phyloP scores from a whole-genome alignment of 2,329 filamentous ascomycete genomes.

The Gliomastix tumulicola region DNA sequence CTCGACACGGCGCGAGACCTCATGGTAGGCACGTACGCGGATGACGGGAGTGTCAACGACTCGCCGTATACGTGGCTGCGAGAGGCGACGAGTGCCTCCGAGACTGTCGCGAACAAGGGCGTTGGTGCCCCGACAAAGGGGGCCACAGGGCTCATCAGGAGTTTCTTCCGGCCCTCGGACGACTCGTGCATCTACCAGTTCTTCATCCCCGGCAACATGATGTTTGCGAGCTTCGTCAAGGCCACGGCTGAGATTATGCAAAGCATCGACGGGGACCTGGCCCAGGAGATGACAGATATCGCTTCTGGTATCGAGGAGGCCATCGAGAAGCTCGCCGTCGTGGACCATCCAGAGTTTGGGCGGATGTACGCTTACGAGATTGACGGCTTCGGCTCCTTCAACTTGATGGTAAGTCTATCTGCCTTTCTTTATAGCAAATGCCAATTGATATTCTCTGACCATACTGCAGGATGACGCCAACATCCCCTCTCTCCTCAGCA shows the following conservation, averaged over 20 bases:
- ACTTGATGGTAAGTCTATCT: conserved; percentile 40
- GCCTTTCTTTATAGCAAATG: background rate
- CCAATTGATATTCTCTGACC: background rate
- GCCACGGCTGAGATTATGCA: conserved; percentile 38
- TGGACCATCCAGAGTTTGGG: conserved; percentile 53
- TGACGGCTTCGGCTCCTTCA: conserved; percentile 57
- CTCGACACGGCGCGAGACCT: conserved; percentile 64
- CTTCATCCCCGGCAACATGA: conserved; percentile 86
- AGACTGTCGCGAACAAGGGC: conserved; percentile 72
- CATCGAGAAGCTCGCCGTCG: conserved; percentile 63
- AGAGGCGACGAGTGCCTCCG: conserved; percentile 64
- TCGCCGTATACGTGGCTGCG: conserved; percentile 72
- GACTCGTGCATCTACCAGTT: conserved; percentile 82
- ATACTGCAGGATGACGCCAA: conserved; percentile 58
- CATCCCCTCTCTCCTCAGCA: conserved; percentile 53
- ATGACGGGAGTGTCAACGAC: conserved; percentile 46
- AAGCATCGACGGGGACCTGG: conserved; percentile 39
- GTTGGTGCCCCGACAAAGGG: conserved; percentile 73
- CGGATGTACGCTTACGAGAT: conserved; percentile 64
- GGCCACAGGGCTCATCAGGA: conserved; percentile 75
- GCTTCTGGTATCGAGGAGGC: conserved; percentile 53
- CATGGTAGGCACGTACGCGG: conserved; percentile 65
- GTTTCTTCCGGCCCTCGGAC: conserved; percentile 85
- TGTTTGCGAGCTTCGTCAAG: conserved; percentile 60
- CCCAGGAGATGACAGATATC: conserved; percentile 49